These are phyloP conservation scores for Diaporthe citri DNA, from an alignment of 2,329 filamentous ascomycete genomes.

Conservation along the genomic window DNA sequence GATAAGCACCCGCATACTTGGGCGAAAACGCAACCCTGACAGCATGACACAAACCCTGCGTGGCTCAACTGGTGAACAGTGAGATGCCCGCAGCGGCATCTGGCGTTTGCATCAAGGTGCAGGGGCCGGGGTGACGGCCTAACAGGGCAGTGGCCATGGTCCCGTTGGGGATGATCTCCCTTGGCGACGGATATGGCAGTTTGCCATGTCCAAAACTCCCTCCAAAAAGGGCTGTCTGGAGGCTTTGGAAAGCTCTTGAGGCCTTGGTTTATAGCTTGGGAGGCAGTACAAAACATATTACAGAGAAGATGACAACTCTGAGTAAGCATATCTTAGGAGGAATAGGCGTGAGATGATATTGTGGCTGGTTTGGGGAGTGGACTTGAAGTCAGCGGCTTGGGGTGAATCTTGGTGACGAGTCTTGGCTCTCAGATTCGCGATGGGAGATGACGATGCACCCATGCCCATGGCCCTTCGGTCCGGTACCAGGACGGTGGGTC, in stretches of 20 bases:
- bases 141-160: background rate
- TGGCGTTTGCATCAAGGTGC: background rate
- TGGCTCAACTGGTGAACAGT: background rate
- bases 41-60: background rate
- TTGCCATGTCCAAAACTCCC: background rate
- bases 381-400: background rate
- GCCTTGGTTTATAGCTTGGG: too few species aligned
- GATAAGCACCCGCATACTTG: background rate
- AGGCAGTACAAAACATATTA: background rate
- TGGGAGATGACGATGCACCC: conserved; percentile 8
- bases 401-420: conserved; percentile 16
- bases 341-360: background rate
- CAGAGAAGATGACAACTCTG: background rate
- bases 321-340: background rate
- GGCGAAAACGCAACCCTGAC: background rate
- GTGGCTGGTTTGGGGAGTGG: background rate
- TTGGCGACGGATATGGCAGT: background rate
- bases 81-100: background rate
- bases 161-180: background rate
- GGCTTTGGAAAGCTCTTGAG: background rate
- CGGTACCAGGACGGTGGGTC: conserved; percentile 19
- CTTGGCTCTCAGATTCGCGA: conserved; percentile 30
- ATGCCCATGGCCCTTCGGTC: background rate
- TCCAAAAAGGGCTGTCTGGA: background rate
- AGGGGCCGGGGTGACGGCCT: conserved; percentile 22